These are phyloP conservation scores for Candida golubevii DNA, from an alignment of 805 yeast species.

Conservation along the genomic window DNA sequence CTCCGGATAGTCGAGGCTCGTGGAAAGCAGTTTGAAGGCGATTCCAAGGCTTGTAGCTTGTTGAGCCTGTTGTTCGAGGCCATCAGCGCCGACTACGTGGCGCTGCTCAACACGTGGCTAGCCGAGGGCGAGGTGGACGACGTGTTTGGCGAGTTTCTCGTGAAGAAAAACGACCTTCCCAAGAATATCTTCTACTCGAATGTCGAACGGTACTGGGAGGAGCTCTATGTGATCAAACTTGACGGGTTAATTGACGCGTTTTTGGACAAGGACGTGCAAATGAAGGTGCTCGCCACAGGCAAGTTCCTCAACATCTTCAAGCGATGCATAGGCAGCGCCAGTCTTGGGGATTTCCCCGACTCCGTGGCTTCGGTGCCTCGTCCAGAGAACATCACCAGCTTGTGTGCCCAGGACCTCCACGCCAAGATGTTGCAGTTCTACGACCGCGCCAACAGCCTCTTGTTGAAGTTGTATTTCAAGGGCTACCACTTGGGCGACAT, in stretches of 20 bases:
- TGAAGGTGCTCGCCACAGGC: constrained; percentile 75
- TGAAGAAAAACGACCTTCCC: constrained; percentile 32
- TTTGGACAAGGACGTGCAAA: constrained; percentile 46
- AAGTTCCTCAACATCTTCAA: constrained; percentile 72
- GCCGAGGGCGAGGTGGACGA: constrained; percentile 70
- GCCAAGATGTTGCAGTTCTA: constrained; percentile 59
- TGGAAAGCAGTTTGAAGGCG: constrained; percentile 61
- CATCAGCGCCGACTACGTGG: constrained; percentile 59
- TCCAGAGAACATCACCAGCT: constrained; percentile 23
- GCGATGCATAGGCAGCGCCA: constrained; percentile 51
- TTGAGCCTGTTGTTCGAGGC: constrained; percentile 49
- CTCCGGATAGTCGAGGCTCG: constrained; percentile 57
- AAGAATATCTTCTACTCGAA: constrained; percentile 28
- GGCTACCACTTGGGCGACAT: constrained; percentile 55
- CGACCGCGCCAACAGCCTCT: constrained; percentile 57
- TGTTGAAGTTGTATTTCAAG: constrained; percentile 52
- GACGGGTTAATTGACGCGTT: constrained; percentile 76
- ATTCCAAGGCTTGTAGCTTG: constrained; percentile 49
- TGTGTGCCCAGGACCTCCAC: constrained; percentile 44
- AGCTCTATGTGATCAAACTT: constrained; percentile 64
- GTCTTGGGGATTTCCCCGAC: constrained; percentile 27
- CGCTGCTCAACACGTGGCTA: constrained; percentile 77
- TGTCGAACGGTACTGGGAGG: constrained; percentile 67
- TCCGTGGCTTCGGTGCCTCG: constrained; percentile 9
- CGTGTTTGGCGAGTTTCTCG: constrained; percentile 76